Conservation (phyloP, 495 filamentous ascomycete genomes). For the Delitschia confertaspora region DNA sequence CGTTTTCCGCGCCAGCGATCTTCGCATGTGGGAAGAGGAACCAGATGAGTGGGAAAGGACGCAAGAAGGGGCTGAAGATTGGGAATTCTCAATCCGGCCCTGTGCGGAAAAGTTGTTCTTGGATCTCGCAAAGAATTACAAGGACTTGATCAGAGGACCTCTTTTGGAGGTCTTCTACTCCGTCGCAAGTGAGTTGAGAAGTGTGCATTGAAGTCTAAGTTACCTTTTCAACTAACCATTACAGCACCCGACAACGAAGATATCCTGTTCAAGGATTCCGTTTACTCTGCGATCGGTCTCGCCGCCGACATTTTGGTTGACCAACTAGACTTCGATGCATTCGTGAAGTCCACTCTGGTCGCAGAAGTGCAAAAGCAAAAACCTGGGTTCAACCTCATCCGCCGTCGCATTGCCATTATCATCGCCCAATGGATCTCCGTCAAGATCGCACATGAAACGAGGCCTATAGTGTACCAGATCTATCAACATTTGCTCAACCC, state of each 20-base stretch:
- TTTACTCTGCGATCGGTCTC: slow-evolving; percentile 86
- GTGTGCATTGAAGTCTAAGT: too few species aligned
- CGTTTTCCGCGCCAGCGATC: slow-evolving; percentile 72
- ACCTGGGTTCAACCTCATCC: slow-evolving; percentile 74
- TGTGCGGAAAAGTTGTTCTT: slow-evolving; percentile 92
- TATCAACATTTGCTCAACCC: slow-evolving; percentile 79
- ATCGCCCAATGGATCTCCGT: slow-evolving; percentile 84
- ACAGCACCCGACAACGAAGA: slow-evolving; percentile 51
- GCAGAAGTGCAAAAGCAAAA: slow-evolving; percentile 69
- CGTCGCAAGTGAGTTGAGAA: slow-evolving; percentile 49
- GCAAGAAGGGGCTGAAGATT: slow-evolving; percentile 71
- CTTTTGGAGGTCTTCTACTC: slow-evolving; percentile 69
- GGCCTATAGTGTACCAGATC: slow-evolving; percentile 73
- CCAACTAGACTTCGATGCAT: slow-evolving; percentile 68
- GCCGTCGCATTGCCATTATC: slow-evolving; percentile 77
- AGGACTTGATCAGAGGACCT: slow-evolving; percentile 62
- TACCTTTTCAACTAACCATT: slow-evolving; percentile 12
- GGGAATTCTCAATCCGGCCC: slow-evolving; percentile 78
- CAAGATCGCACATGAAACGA: slow-evolving; percentile 52
- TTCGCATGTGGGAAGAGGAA: slow-evolving; percentile 83
- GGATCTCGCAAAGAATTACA: slow-evolving; percentile 81
- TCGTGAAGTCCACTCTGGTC: slow-evolving; percentile 64
- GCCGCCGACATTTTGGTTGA: slow-evolving; percentile 64
- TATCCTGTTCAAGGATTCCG: slow-evolving; percentile 78
- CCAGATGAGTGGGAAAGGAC: slow-evolving; percentile 86